Evolutionary conservation across 768 basidiomycete species (phyloP).

Genomic region (Podaxis rugospora): DNA sequence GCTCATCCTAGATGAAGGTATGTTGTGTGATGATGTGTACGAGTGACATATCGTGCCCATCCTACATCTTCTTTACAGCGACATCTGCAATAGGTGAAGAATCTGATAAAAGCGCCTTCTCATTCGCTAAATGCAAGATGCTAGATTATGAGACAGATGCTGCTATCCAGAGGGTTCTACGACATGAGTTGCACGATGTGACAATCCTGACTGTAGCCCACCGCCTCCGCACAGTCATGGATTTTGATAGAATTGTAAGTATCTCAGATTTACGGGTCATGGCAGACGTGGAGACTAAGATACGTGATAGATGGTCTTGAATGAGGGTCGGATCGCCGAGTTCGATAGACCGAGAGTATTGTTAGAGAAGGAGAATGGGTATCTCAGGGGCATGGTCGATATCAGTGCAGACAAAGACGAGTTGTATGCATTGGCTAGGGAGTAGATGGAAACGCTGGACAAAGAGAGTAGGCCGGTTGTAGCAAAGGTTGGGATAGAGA

Average conservation of each 20-base stretch:
- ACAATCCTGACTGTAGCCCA: slow-evolving; percentile 70
- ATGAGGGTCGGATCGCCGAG: slow-evolving; percentile 54
- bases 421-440: slow-evolving; percentile 29
- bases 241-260: slow-evolving; percentile 53
- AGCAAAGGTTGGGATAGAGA: background rate
- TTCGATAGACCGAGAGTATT: slow-evolving; percentile 48
- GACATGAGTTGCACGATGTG: slow-evolving; percentile 58
- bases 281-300: background rate
- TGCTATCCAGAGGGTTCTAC: slow-evolving; percentile 66
- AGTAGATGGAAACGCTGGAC: background rate
- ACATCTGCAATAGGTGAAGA: slow-evolving; percentile 45
- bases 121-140: background rate
- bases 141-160: slow-evolving; percentile 59
- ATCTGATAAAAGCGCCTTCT: background rate
- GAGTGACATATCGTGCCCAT: background rate
- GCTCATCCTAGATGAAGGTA: slow-evolving; percentile 60
- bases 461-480: background rate
- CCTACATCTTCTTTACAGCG: slow-evolving; percentile 19
- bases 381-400: slow-evolving; percentile 36
- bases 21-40: background rate
- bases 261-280: background rate
- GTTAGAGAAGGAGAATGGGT: slow-evolving; percentile 36
- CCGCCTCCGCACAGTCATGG: slow-evolving; percentile 61
- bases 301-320: slow-evolving; percentile 44
- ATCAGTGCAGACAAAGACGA: slow-evolving; percentile 36